Evolutionary conservation across 1,139 yeast species (phyloP).

Genomic region (Suhomyces chickasaworum): DNA sequence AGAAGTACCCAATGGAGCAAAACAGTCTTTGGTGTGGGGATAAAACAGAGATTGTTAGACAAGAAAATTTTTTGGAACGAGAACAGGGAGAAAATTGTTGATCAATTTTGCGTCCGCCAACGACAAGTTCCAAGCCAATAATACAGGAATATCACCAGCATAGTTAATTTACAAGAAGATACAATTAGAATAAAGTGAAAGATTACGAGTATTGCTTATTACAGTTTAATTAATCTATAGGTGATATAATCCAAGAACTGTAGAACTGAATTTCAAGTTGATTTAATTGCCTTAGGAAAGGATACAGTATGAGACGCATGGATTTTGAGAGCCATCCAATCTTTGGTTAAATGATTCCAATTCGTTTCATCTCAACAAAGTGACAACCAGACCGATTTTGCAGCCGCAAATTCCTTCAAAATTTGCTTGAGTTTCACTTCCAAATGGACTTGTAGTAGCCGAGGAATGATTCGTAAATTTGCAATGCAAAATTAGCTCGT

Average conservation of each 20-base stretch:
- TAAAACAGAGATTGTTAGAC: constrained; percentile 1
- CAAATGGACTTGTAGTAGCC: too few relatives aligned
- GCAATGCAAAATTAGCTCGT: too few relatives aligned
- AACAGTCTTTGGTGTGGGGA: not conserved
- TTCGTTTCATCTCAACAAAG: too few relatives aligned
- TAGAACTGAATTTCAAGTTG: not conserved
- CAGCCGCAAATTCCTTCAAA: too few relatives aligned
- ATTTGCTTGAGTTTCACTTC: too few relatives aligned
- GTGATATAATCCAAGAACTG: not conserved
- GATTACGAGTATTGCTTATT: not conserved
- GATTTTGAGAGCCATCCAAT: not conserved
- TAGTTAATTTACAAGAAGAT: not conserved
- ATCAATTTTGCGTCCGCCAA: constrained; percentile 11
- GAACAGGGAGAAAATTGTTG: constrained; percentile 9
- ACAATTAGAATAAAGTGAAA: not conserved
- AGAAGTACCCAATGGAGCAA: not conserved
- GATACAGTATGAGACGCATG: not conserved
- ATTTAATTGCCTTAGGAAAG: not conserved
- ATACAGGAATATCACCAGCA: not conserved
- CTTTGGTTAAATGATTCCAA: too few relatives aligned
- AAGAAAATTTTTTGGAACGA: constrained; percentile 13
- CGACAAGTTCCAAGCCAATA: constrained; percentile 6
- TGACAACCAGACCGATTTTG: too few relatives aligned
- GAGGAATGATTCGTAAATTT: too few relatives aligned
- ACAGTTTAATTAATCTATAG: not conserved